Conservation (phyloP, 495 filamentous ascomycete species). For the Trichoderma virens region DNA sequence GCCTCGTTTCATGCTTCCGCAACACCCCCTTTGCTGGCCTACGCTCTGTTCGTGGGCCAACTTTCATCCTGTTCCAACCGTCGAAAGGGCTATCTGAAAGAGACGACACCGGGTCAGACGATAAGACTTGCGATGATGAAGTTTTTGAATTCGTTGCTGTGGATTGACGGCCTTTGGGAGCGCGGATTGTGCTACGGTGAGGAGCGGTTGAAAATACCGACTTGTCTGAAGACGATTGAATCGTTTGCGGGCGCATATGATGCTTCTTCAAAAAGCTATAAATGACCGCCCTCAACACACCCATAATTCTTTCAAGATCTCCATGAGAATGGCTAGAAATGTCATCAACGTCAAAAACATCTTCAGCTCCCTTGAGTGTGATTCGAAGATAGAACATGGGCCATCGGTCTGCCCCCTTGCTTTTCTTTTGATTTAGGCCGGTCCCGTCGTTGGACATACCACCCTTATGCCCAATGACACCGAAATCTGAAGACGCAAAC, state of each 20-base stretch:
- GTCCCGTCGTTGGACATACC: slow-evolving; percentile 19
- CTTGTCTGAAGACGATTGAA: slow-evolving; percentile 13
- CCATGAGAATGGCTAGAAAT: slow-evolving; percentile 15
- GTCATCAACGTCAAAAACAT: slow-evolving; percentile 25
- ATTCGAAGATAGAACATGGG: slow-evolving; percentile 87
- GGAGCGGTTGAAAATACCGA: slow-evolving; percentile 1
- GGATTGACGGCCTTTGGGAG: background rate
- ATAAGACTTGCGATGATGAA: slow-evolving; percentile 1
- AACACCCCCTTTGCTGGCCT: background rate
- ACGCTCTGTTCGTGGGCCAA: slow-evolving; percentile 20
- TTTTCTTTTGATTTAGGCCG: slow-evolving; percentile 34
- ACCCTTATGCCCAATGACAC: slow-evolving; percentile 42
- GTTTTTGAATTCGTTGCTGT: background rate
- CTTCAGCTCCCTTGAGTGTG: slow-evolving; percentile 23
- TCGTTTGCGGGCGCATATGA: slow-evolving; percentile 47
- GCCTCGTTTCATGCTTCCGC: background rate
- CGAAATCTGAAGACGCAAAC: slow-evolving; percentile 74
- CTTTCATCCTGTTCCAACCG: slow-evolving; percentile 64
- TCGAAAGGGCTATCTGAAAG: slow-evolving; percentile 37
- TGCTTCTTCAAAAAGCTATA: slow-evolving; percentile 62
- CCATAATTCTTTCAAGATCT: slow-evolving; percentile 39
- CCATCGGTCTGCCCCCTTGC: slow-evolving; percentile 71
- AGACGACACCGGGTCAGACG: background rate
- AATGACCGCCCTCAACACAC: slow-evolving; percentile 56
- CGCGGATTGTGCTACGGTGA: background rate